Evolutionary conservation across 371 early-diverging fungal species (phyloP).

Genomic region (Entomophthora muscae): DNA sequence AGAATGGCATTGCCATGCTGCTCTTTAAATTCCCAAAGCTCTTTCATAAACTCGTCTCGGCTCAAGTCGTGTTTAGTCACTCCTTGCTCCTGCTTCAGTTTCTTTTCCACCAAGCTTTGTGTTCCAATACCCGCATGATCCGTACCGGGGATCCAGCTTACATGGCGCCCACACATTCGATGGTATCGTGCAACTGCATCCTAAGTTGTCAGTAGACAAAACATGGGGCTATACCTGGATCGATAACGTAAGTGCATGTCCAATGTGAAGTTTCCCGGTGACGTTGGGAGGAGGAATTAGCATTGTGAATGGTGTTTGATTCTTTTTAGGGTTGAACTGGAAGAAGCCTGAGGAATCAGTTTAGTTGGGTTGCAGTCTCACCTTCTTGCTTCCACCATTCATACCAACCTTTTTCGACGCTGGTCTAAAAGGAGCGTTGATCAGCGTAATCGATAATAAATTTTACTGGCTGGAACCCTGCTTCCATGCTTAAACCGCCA

Average conservation of each 20-base stretch:
- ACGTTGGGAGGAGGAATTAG: constrained; percentile 95
- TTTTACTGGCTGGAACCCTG: not conserved
- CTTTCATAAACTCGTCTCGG: constrained; percentile 64
- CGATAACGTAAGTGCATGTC: constrained; percentile 85
- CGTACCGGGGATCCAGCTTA: constrained; percentile 84
- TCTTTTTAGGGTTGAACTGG: constrained; percentile 5
- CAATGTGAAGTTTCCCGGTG: constrained; percentile 89
- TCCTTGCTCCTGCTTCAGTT: constrained; percentile 32
- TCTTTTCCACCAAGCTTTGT: constrained; percentile 88
- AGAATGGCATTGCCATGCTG: constrained; percentile 37
- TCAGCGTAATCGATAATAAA: not conserved
- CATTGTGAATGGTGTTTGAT: constrained; percentile 34
- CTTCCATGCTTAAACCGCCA: not conserved
- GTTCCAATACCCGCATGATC: constrained; percentile 98
- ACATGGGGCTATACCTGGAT: constrained; percentile 26
- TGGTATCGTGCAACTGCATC: constrained; percentile 79
- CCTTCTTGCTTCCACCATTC: constrained; percentile 49
- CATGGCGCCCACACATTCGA: constrained; percentile 68
- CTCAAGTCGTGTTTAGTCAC: constrained; percentile 43
- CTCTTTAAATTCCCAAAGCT: constrained; percentile 78
- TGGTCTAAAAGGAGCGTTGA: constrained; percentile 11
- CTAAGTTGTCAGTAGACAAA: constrained; percentile 15
- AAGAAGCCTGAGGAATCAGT: constrained; percentile 12
- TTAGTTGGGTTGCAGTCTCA: constrained; percentile 10
- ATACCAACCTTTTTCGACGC: constrained; percentile 48